phyloP scores from a whole-genome alignment of 129 eudicot species.

The Lactuca saligna region DNA sequence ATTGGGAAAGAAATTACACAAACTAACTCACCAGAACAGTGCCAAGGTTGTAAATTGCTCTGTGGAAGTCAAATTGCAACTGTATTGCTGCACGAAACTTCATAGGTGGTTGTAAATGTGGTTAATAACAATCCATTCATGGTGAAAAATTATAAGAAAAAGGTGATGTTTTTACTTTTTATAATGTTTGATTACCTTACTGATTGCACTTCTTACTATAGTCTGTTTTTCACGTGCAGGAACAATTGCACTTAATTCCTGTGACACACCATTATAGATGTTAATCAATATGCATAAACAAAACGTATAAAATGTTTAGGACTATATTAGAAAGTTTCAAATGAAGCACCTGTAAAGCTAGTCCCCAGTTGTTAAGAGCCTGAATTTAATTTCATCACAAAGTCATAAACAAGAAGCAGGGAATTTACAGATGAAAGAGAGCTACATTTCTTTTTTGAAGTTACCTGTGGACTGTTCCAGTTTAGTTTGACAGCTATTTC shows the following conservation, averaged over 20 bases:
- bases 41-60: slow-evolving; percentile 95
- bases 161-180: not conserved
- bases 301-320: not conserved
- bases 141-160: not conserved
- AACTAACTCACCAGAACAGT: slow-evolving; percentile 93
- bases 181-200: slow-evolving; percentile 45
- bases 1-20: slow-evolving; percentile 8
- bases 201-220: slow-evolving; percentile 72
- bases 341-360: slow-evolving; percentile 66
- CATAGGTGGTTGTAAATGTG: not conserved
- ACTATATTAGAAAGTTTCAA: not conserved
- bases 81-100: slow-evolving; percentile 95
- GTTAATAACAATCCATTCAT: not conserved
- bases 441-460: not conserved
- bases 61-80: slow-evolving; percentile 92
- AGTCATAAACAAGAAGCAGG: slow-evolving; percentile 11
- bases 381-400: slow-evolving; percentile 14
- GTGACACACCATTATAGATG: slow-evolving; percentile 23
- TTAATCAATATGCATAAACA: not conserved
- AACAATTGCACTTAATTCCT: slow-evolving; percentile 91
- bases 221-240: slow-evolving; percentile 84
- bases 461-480: slow-evolving; percentile 98
- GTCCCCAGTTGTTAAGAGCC: slow-evolving; percentile 94
- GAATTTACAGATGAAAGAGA: not conserved
- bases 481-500: slow-evolving; percentile 75